Evolutionary conservation across 768 basidiomycete species (phyloP), one percentile per base, ranked within the genome.

Genomic region (Russula ochroleuca): DNA sequence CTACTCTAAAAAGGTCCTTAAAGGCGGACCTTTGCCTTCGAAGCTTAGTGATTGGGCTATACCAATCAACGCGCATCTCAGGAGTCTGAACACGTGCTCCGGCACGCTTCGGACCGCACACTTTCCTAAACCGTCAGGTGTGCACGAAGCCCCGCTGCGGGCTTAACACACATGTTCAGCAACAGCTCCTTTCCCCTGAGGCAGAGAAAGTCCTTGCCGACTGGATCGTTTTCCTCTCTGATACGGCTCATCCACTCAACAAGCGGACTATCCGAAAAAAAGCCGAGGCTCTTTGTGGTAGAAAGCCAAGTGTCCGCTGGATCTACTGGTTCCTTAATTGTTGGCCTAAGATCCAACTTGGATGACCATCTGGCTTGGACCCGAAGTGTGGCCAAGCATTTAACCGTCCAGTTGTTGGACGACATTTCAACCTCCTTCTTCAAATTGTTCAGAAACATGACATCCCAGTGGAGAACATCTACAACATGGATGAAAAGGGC

Each of bases 361-460:
- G 68, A 9, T 68, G 62, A 41, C 71, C 74, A 25, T 67, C 69
- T 15, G 73, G 71, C 0, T 68, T 78, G 0, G 76, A 79, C 61
- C 74, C 72, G 1, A 74, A 75, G 57, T 62, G 72, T 33, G 75
- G 71, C 3, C 60, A 71, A 47, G 70, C 70, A 0, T 75, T 80
- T 64, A 79, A 80, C 48, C 11, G 52, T 65, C 48, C 63, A 0
- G 63, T 55, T 2, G 68, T 69, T 5, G 9, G 47, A 15, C 55
- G 66, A 31, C 62, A 67, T 54, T 19, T 41, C 5, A 40, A 64
- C 9, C 37, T 55, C 0, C 50, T 68, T 11, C 23, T 25, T 13
- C 33, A 63, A 28, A 23, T 69, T 21, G 49, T 63, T 15, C 23
- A 47, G 14, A 41, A 41, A 41, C 5, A 19, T 8, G 6, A 41